Evolutionary conservation across 192 early-diverging fungal species (phyloP).

Genomic region (Mortierella alpina): DNA sequence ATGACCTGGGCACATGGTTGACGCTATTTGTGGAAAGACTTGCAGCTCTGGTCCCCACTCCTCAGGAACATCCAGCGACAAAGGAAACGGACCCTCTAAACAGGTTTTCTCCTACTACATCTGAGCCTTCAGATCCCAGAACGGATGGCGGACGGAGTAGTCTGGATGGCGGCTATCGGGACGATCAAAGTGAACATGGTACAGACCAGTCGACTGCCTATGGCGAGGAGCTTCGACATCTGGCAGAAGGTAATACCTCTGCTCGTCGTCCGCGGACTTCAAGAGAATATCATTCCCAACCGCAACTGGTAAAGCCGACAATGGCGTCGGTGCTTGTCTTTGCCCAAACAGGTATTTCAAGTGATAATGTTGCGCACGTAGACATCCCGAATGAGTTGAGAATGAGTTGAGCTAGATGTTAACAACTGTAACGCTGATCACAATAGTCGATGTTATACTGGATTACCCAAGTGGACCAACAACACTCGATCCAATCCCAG

Average conservation of each 20-base stretch:
- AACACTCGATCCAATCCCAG: slow-evolving; percentile 12
- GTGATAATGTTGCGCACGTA: too few relatives aligned
- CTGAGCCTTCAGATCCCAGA: slow-evolving; percentile 1
- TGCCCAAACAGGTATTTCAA: slow-evolving; percentile 44
- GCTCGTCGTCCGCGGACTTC: slow-evolving; percentile 1
- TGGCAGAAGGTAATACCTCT: slow-evolving; percentile 27
- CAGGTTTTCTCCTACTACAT: not conserved
- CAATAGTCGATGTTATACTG: slow-evolving; percentile 46
- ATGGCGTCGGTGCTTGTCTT: slow-evolving; percentile 47
- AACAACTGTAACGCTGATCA: not conserved
- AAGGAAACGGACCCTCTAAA: not conserved
- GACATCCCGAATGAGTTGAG: too few relatives aligned
- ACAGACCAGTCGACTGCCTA: slow-evolving; percentile 43
- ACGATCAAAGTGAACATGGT: slow-evolving; percentile 49
- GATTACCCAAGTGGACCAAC: slow-evolving; percentile 39
- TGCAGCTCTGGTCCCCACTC: not conserved
- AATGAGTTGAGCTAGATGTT: too few relatives aligned
- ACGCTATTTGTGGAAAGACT: slow-evolving; percentile 32
- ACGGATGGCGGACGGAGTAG: not conserved
- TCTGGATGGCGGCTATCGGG: slow-evolving; percentile 14
- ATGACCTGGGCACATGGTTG: slow-evolving; percentile 42
- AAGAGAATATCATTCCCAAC: not conserved
- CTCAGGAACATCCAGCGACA: not conserved
- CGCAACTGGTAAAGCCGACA: slow-evolving; percentile 43
- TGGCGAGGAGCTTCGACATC: slow-evolving; percentile 46